Evolutionary conservation across 345 rosid species (phyloP).

Genomic region (Sonneratia alba): DNA sequence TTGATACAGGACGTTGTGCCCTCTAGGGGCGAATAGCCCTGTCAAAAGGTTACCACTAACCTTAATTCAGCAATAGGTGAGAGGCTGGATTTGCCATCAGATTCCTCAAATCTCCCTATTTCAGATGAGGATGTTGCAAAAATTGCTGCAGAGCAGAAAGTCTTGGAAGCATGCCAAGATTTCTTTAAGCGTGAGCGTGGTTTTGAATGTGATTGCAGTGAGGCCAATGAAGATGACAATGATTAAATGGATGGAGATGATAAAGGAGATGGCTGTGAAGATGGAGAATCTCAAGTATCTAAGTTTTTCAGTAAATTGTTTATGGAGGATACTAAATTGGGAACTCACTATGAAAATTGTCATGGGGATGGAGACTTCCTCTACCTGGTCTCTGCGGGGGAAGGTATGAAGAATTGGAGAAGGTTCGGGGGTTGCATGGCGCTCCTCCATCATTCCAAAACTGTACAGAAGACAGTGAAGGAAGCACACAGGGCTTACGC

Average conservation of each 20-base stretch:
- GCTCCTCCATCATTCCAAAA: constrained; percentile 51
- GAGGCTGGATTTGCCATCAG: constrained; percentile 5
- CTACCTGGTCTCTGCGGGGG: constrained; percentile 61
- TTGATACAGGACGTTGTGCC: constrained; percentile 6
- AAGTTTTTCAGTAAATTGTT: constrained; percentile 44
- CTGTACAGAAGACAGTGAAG: constrained; percentile 38
- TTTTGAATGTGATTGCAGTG: constrained; percentile 10
- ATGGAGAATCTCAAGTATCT: constrained; percentile 17
- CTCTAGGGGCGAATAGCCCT: constrained; percentile 16
- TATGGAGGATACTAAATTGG: constrained; percentile 36
- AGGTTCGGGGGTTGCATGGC: constrained; percentile 53
- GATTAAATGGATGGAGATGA: constrained; percentile 5
- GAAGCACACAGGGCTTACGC: constrained; percentile 57
- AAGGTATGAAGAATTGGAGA: constrained; percentile 31
- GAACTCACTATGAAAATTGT: constrained; percentile 43
- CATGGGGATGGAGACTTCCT: constrained; percentile 43
- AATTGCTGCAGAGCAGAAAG: constrained; percentile 20
- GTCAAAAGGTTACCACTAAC: constrained; percentile 1
- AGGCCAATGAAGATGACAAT: neutral
- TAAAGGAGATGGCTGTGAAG: constrained; percentile 14
- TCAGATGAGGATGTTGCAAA: constrained; percentile 19
- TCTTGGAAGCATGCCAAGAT: constrained; percentile 32
- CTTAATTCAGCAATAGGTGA: neutral
- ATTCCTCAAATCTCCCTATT: neutral
- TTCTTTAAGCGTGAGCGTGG: constrained; percentile 22